Conservation (phyloP, 495 filamentous ascomycete genomes). For the Penicillium chermesinum region DNA sequence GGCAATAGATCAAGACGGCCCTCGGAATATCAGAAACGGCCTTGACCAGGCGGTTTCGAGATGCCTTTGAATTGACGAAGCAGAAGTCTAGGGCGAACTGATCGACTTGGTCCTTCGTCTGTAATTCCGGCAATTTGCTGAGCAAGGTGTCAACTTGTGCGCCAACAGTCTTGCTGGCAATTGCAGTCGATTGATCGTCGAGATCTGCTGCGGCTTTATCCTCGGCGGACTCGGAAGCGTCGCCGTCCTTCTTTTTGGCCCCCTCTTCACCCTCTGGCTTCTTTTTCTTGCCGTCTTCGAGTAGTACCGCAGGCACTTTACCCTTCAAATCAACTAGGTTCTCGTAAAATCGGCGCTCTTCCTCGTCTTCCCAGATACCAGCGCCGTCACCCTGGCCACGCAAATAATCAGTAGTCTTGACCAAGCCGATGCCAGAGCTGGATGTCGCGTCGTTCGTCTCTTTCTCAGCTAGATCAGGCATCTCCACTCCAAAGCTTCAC, state of each 20-base stretch:
- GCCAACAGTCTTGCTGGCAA: constrained; percentile 95
- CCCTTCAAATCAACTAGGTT: constrained; percentile 93
- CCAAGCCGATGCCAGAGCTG: constrained; percentile 80
- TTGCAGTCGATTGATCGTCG: constrained; percentile 87
- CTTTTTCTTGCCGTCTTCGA: constrained; percentile 96
- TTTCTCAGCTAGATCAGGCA: constrained; percentile 86
- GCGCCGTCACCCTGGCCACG: constrained; percentile 84
- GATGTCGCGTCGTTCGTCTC: constrained; percentile 58
- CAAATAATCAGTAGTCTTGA: constrained; percentile 90
- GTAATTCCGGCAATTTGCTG: constrained; percentile 80
- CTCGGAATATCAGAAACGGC: constrained; percentile 87
- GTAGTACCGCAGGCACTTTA: constrained; percentile 85
- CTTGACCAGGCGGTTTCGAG: constrained; percentile 88
- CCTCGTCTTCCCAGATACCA: constrained; percentile 99
- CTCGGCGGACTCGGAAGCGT: constrained; percentile 32
- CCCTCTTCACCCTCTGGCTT: constrained; percentile 69
- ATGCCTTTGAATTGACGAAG: constrained; percentile 97
- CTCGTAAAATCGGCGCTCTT: constrained; percentile 96
- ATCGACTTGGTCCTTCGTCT: constrained; percentile 86
- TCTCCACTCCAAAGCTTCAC: constrained; percentile 84
- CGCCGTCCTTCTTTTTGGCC: constrained; percentile 50
- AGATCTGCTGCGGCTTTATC: constrained; percentile 50
- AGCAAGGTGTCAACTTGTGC: constrained; percentile 93
- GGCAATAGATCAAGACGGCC: constrained; percentile 90
- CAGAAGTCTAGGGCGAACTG: constrained; percentile 93